These are phyloP conservation scores for Exutisphaerella laricina DNA, from an alignment of 2,329 filamentous ascomycete species.

Conservation along the genomic window DNA sequence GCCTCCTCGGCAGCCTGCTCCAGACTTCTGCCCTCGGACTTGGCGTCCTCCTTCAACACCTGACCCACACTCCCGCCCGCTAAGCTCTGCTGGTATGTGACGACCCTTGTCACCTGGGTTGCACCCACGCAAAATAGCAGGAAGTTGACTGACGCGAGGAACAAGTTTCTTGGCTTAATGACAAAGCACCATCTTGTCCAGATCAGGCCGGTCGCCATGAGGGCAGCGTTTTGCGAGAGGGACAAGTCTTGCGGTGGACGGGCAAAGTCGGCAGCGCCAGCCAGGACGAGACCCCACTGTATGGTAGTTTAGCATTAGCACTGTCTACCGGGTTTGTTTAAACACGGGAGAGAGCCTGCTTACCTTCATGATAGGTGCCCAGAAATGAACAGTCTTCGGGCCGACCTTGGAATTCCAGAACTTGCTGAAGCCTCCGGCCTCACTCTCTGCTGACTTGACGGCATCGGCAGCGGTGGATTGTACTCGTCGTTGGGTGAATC, in stretches of 20 bases:
- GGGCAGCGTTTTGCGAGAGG: constrained; percentile 81
- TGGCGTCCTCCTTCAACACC: constrained; percentile 33
- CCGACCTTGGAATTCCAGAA: constrained; percentile 53
- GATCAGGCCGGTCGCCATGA: constrained; percentile 87
- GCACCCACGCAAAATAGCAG: constrained; percentile 86
- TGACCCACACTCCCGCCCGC: constrained; percentile 50
- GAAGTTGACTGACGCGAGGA: constrained; percentile 96
- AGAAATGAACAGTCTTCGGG: constrained; percentile 88
- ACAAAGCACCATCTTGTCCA: constrained; percentile 99
- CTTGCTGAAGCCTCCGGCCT: constrained; percentile 59
- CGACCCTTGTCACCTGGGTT: constrained; percentile 74
- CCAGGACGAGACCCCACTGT: constrained; percentile 86
- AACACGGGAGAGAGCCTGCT: constrained; percentile 12
- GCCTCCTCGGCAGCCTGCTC: constrained; percentile 36
- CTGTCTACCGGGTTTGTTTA: not conserved
- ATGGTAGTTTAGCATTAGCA: constrained; percentile 8
- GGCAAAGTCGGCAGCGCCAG: constrained; percentile 84
- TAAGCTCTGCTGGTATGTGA: constrained; percentile 56
- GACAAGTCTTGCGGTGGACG: constrained; percentile 91
- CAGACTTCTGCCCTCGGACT: constrained; percentile 29
- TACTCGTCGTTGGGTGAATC: constrained; percentile 55
- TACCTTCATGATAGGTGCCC: constrained; percentile 92
- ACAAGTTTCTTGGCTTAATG: constrained; percentile 87
- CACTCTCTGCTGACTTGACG: constrained; percentile 30
- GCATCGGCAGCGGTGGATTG: constrained; percentile 56